Percentiles rank a stretch among this genome's conserved stretches.
Evolutionary conservation across 2,329 filamentous ascomycete genomes (phyloP).

Genomic region (Aspergillus pseudoterreus): DNA sequence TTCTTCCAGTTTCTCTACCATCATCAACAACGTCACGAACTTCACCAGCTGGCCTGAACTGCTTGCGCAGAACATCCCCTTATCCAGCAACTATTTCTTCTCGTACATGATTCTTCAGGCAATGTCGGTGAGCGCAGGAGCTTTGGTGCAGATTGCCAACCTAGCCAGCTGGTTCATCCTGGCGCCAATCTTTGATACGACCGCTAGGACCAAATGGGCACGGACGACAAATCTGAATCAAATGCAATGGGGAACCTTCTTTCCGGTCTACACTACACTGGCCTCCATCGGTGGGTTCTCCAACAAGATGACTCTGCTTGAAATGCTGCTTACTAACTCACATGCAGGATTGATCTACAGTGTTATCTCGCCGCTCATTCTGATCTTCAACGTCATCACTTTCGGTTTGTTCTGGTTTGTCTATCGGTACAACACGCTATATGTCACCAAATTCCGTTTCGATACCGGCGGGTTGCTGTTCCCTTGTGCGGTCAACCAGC

Average conservation of each 20-base stretch:
- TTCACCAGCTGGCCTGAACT: constrained; percentile 68
- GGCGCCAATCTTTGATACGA: constrained; percentile 77
- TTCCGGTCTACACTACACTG: constrained; percentile 94
- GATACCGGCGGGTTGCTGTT: constrained; percentile 94
- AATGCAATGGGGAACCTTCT: constrained; percentile 88
- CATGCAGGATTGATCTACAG: constrained; percentile 69
- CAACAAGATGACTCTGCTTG: not conserved
- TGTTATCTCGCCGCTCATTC: constrained; percentile 83
- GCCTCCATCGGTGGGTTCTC: constrained; percentile 70
- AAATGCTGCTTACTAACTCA: not conserved
- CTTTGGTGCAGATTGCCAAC: constrained; percentile 76
- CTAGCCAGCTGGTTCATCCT: constrained; percentile 78
- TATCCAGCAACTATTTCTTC: constrained; percentile 94
- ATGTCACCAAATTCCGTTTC: constrained; percentile 81
- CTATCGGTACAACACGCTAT: constrained; percentile 94
- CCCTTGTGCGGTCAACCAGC: constrained; percentile 87
- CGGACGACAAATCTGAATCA: constrained; percentile 74
- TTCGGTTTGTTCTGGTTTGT: constrained; percentile 91
- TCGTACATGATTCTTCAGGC: constrained; percentile 97
- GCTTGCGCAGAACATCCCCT: constrained; percentile 76
- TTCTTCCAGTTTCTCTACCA: constrained; percentile 67
- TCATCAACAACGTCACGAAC: constrained; percentile 60
- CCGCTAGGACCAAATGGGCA: constrained; percentile 75
- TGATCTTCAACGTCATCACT: constrained; percentile 88
- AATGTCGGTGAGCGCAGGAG: constrained; percentile 83